Evolutionary conservation across 2,329 filamentous ascomycete species (phyloP), one percentile per base, ranked within the genome.

Genomic region (Daldinia sp.): DNA sequence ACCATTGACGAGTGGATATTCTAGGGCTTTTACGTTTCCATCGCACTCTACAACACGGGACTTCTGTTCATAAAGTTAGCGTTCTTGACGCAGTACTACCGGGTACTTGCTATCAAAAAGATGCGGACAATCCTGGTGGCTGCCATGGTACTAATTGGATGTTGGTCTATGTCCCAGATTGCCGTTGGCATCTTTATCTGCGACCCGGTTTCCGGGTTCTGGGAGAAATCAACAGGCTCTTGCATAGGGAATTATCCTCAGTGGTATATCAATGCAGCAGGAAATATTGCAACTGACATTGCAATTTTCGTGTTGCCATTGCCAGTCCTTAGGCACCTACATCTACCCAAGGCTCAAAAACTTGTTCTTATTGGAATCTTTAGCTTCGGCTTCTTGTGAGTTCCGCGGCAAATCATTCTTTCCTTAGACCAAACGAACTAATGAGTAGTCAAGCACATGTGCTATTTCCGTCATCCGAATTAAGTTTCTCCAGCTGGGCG

Each of bases 391-490:
- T 81, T 82, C 63, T 81, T 82, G 79, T 81, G 60, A 72, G 79
- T 78, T 5, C 7, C 20, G 12, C n/a, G 1, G 13, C 0, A 3
- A 5, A 18, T 10, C 26, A 35, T 37, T 53, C 2, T 44, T 56
- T 54, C n/a, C n/a, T n/a, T 10, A 3, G 23, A 13, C 35, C 6
- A n/a, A 2, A 7, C 1, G 20, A 39, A 54, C 56, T 67, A 67
- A 71, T 33, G 20, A 1, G 4, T 35, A 7, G 9, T 12, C 30
- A 35, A 79, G 74, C 46, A 82, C 80, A 0, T 80, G 78, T 60
- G 76, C 78, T 26, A 81, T 82, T 51, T 81, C 79, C 4, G 73
- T 81, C 48, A 78, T 82, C 60, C 78, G 81, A 20, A 75, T 82
- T 48, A 77, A 78, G 39, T 82, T 78, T 60, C 76, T 82, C 33